These are phyloP conservation scores for Helichrysum umbraculigerum DNA, from an alignment of 129 eudicot species.

Conservation along the genomic window DNA sequence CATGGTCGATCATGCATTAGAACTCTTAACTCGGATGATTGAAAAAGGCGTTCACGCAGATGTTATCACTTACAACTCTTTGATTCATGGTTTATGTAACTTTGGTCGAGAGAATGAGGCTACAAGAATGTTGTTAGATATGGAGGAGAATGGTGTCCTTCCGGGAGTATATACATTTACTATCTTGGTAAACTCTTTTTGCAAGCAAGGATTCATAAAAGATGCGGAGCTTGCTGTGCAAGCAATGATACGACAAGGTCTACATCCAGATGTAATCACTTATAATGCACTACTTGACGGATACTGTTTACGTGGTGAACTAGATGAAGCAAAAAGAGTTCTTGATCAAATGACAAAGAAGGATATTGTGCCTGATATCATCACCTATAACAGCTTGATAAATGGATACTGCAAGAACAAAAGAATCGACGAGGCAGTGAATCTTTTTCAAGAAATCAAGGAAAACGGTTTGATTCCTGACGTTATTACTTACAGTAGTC, in stretches of 20 bases:
- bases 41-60: conserved; percentile 31
- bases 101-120: conserved; percentile 30
- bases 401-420: conserved; percentile 29
- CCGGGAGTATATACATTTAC: conserved; percentile 19
- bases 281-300: conserved; percentile 38
- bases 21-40: conserved; percentile 30
- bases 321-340: conserved; percentile 29
- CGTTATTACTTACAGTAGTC: too few relatives aligned
- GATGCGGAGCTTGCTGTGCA: conserved; percentile 22
- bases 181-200: conserved; percentile 25
- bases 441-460: too few relatives aligned
- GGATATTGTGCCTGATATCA: conserved; percentile 16
- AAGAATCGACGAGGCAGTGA: conserved; percentile 25
- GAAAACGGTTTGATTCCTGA: too few relatives aligned
- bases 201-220: conserved; percentile 26
- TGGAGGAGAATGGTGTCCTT: conserved; percentile 22
- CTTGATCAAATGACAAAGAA: conserved; percentile 17
- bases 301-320: conserved; percentile 48
- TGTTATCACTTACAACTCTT: conserved; percentile 37
- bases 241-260: conserved; percentile 26
- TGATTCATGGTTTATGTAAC: conserved; percentile 41
- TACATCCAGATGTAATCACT: conserved; percentile 28
- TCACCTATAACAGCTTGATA: conserved; percentile 25
- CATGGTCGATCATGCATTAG: conserved; percentile 37
- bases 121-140: conserved; percentile 12